Evolutionary conservation across 257 asterid genomes (phyloP).

Genomic region (Anisodus tanguticus): DNA sequence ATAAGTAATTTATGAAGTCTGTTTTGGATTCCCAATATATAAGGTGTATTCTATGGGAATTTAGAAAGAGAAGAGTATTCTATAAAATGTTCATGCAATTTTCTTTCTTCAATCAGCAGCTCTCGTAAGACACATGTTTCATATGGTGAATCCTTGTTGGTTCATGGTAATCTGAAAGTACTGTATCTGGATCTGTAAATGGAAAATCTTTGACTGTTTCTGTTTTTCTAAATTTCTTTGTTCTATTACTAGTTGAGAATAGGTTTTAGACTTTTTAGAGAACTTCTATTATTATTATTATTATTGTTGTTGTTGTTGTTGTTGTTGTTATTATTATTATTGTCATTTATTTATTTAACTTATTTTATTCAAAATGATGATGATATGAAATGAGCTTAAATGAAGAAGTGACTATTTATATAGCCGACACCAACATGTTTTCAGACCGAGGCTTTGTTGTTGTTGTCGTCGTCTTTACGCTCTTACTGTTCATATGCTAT

Average conservation of each 20-base stretch:
- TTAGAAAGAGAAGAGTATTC: neutral
- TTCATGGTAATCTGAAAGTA: neutral
- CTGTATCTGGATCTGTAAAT: neutral
- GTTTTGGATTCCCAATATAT: conserved; percentile 6
- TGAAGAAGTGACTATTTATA: neutral
- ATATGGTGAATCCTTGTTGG: conserved; percentile 21
- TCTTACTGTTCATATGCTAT: neutral
- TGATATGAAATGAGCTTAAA: conserved; percentile 5
- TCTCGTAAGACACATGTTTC: neutral
- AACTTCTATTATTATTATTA: no score
- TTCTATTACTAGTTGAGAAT: no score
- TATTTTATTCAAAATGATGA: neutral
- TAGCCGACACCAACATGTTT: neutral
- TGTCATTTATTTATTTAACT: neutral
- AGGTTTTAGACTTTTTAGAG: no score
- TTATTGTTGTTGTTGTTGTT: no score
- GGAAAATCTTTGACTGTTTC: conserved; percentile 2
- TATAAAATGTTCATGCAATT: conserved; percentile 21
- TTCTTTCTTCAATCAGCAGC: neutral
- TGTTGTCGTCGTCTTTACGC: neutral
- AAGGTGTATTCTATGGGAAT: conserved; percentile 22
- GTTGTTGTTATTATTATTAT: no score
- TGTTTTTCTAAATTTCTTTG: neutral
- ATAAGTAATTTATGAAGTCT: conserved; percentile 1
- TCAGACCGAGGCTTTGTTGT: neutral